These are phyloP conservation scores for Yarrowia galli DNA, from an alignment of 1,139 yeast species.

Conservation along the genomic window DNA sequence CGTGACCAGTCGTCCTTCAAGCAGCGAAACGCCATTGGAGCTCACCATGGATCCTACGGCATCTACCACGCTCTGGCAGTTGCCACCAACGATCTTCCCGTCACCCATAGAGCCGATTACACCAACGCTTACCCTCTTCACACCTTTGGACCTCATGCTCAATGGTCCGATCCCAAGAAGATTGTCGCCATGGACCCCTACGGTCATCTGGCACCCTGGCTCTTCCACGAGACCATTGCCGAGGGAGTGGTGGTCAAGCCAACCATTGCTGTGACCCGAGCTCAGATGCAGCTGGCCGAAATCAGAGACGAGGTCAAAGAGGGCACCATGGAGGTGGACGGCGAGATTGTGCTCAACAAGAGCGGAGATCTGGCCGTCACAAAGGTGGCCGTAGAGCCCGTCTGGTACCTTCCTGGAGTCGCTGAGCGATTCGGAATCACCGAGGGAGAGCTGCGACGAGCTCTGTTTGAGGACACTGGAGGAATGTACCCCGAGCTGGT, in stretches of 20 bases:
- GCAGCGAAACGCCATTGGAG: conserved; percentile 63
- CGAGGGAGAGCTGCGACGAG: conserved; percentile 62
- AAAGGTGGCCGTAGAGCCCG: conserved; percentile 70
- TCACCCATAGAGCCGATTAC: conserved; percentile 62
- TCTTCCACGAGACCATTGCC: conserved; percentile 53
- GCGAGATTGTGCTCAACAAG: conserved; percentile 61
- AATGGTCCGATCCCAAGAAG: conserved; percentile 62
- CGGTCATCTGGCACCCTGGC: conserved; percentile 70
- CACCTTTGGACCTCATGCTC: conserved; percentile 58
- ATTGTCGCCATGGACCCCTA: conserved; percentile 69
- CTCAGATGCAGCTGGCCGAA: conserved; percentile 64
- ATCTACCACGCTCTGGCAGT: conserved; percentile 68
- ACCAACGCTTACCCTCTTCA: conserved; percentile 69
- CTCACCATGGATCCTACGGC: conserved; percentile 66
- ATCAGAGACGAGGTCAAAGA: conserved; percentile 60
- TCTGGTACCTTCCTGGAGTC: conserved; percentile 70
- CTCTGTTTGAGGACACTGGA: conserved; percentile 67
- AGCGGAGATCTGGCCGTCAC: conserved; percentile 66
- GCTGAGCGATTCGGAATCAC: conserved; percentile 65
- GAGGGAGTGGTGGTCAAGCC: conserved; percentile 64
- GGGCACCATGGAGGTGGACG: conserved; percentile 63
- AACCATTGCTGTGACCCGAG: conserved; percentile 67
- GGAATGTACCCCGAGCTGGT: conserved; percentile 70
- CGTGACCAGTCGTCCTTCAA: conserved; percentile 51
- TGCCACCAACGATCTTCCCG: conserved; percentile 61